These are phyloP conservation scores for Zymoseptoria crescenta DNA, from an alignment of 2,329 filamentous ascomycete species.

Conservation along the genomic window DNA sequence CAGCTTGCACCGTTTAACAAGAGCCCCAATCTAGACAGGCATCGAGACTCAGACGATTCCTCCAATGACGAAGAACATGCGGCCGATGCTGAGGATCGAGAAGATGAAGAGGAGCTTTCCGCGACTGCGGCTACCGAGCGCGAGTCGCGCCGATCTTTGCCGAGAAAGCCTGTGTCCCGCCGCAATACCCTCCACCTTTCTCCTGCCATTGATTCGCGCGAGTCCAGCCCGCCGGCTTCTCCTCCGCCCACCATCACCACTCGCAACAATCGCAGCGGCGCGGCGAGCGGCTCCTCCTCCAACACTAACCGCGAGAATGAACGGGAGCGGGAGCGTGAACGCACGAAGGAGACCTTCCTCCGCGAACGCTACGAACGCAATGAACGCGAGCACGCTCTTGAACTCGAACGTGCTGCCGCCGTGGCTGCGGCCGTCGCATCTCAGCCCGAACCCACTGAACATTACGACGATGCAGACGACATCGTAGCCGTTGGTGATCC, in stretches of 20 bases:
- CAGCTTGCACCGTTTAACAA: conserved; percentile 33
- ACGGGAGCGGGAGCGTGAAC: neutral
- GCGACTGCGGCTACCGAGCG: conserved; percentile 1
- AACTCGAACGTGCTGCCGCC: neutral
- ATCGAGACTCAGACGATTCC: conserved; percentile 22
- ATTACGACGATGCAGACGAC: conserved; percentile 5
- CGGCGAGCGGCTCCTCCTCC: conserved; percentile 5
- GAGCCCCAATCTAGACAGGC: conserved; percentile 28
- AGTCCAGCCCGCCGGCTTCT: conserved; percentile 13
- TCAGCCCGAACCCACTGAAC: neutral
- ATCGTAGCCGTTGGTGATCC: conserved; percentile 4
- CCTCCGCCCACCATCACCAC: conserved; percentile 14
- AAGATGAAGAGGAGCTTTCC: conserved; percentile 6
- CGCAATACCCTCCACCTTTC: conserved; percentile 14
- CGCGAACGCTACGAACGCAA: neutral
- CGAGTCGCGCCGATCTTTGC: conserved; percentile 10
- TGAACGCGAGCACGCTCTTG: neutral
- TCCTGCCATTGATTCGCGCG: conserved; percentile 12
- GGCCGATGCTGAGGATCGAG: conserved; percentile 1
- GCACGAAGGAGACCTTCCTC: neutral
- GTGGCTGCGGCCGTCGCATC: neutral
- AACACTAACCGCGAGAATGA: neutral
- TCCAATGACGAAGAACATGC: conserved; percentile 5
- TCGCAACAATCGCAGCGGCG: conserved; percentile 2
- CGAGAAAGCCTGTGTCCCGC: conserved; percentile 14